Evolutionary conservation across 148 eudicot genomes (phyloP).

Genomic region (Limonium bicolor): DNA sequence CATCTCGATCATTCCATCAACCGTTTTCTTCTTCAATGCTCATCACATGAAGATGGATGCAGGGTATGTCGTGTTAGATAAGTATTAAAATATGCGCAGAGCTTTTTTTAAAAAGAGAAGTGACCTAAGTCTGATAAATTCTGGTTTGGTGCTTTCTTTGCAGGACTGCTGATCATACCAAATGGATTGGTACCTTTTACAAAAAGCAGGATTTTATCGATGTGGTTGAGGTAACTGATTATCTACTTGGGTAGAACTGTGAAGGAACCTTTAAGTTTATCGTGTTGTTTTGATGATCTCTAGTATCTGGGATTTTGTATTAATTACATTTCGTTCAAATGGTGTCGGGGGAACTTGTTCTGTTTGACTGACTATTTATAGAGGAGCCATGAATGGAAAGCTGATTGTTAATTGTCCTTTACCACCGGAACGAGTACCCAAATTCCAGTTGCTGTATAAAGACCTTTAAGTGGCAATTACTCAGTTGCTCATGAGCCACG

Average conservation of each 20-base stretch:
- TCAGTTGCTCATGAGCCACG: no score
- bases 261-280: no score
- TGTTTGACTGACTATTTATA: conserved; percentile 76
- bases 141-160: conserved; percentile 2
- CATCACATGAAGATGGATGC: conserved; percentile 99
- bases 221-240: conserved; percentile 65
- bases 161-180: conserved; percentile 97
- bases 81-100: not conserved
- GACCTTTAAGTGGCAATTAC: conserved; percentile 30
- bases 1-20: conserved; percentile 67
- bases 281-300: no score
- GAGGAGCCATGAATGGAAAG: conserved; percentile 99
- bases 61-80: conserved; percentile 32
- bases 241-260: no score
- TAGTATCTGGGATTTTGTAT: no score
- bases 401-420: conserved; percentile 82
- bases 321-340: no score
- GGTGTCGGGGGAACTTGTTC: no score
- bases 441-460: conserved; percentile 76
- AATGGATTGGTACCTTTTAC: conserved; percentile 84
- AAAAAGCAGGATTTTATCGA: conserved; percentile 81
- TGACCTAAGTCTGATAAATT: not conserved
- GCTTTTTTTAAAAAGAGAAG: not conserved
- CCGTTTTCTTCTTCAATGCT: conserved; percentile 91
- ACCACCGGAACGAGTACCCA: conserved; percentile 87